A percentile compares a stretch with the other conserved stretches of the same genome.
phyloP scores from a whole-genome alignment of 2,329 filamentous ascomycete species.

The Fusarium sp. region DNA sequence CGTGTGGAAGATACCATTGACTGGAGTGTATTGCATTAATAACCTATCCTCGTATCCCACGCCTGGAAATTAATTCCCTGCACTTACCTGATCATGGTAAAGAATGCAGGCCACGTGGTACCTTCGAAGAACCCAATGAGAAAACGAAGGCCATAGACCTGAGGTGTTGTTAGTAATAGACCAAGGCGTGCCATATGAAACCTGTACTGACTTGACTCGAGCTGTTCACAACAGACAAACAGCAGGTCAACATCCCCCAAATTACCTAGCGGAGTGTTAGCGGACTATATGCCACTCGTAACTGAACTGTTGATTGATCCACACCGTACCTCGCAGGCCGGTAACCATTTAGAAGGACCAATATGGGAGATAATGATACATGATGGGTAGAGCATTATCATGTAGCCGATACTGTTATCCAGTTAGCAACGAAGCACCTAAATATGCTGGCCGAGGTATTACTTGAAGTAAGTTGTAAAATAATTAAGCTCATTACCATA shows the following conservation, averaged over 20 bases:
- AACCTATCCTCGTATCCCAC: neutral
- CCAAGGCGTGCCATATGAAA: neutral
- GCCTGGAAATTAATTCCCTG: too few species aligned
- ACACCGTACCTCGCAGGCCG: conserved; percentile 12
- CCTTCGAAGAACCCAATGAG: conserved; percentile 26
- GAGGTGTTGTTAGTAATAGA: neutral
- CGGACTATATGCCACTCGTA: neutral
- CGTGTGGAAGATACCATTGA: conserved; percentile 21
- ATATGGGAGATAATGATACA: conserved; percentile 25
- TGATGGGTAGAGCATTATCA: conserved; percentile 28
- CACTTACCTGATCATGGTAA: conserved; percentile 26
- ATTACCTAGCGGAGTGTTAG: neutral
- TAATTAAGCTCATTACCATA: conserved; percentile 26
- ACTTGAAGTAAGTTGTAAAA: conserved; percentile 23
- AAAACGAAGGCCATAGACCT: conserved; percentile 26
- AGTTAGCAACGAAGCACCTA: neutral
- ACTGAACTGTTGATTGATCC: neutral
- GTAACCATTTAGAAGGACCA: conserved; percentile 24
- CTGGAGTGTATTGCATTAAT: neutral
- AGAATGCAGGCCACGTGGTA: conserved; percentile 28
- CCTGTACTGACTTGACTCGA: neutral
- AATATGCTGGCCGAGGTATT: neutral
- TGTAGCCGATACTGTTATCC: conserved; percentile 19
- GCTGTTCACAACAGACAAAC: conserved; percentile 3
- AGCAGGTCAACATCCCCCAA: conserved; percentile 6